Base-by-base conservation (phyloP, 371 early-diverging fungal species). In the Caulochytrium protostelioides region DNA sequence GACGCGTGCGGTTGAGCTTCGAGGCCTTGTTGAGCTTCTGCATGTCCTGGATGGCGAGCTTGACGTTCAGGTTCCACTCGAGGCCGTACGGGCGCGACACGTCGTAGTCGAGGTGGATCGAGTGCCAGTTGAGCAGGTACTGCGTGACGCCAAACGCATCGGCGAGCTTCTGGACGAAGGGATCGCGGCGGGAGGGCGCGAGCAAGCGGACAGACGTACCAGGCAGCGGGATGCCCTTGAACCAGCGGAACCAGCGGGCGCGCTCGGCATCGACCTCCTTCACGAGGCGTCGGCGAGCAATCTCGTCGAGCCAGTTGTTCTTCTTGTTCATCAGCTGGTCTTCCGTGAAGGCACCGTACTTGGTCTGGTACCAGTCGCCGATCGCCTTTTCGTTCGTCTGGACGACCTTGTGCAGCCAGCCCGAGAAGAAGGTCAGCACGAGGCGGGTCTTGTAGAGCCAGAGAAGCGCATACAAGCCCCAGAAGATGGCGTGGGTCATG, bases 1-100 rank as follows among this genome's bases (percentile, higher is more conserved):
- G 7, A 5, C 28, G 26, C 4, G 36, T 17, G 10, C 36, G 26
- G 15, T 36, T 20, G 13, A 36, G 4, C 5, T n/a, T 7, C 6
- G 17, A 7, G 7, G 28, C 9, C 28, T 28, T 36, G 21, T 36
- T 36, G 7, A 36, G 23, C 23, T 36, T 36, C 20, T 36, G 18
- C 36, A 36, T 36, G 7, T 36, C 36, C 24, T 36, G 36, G 4
- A 27, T 6, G n/a, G 36, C 36, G 4, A 36, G 28, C 36, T 36
- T 36, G 28, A 36, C 36, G 28, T 36, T 36, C 6, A 36, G 17
- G 20, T 36, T 36, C 36, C 36, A 36, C 25, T 36, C 36, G n/a
- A 36, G 16, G 5, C 28, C 26, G 22, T 18, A 36, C 17, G 17
- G 14, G 16, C 12, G n/a, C 4, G 36, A 28, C 4, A 36, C 6